A percentile compares a stretch with the other conserved stretches of the same genome.
These are phyloP conservation scores for Vitis amurensis DNA, from an alignment of 164 flowering plant genomes.

Conservation along the genomic window DNA sequence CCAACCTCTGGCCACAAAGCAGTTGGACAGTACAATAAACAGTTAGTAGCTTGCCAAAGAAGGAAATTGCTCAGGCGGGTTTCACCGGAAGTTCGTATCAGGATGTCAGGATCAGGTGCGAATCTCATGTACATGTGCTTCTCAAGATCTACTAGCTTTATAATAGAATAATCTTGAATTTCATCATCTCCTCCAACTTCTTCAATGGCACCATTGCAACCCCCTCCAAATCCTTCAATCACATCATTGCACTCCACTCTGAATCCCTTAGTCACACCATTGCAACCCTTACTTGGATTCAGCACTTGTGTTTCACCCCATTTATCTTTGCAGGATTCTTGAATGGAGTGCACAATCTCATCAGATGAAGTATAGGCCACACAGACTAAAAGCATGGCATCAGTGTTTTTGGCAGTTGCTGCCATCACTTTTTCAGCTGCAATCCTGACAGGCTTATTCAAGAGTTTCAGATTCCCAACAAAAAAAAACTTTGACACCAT, in stretches of 20 bases:
- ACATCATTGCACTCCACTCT: background rate
- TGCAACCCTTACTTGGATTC: background rate
- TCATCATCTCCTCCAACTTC: background rate
- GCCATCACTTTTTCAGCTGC: conserved; percentile 68
- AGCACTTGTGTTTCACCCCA: conserved; percentile 10
- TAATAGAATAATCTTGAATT: conserved; percentile 1
- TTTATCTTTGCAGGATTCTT: conserved; percentile 41
- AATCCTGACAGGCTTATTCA: conserved; percentile 44
- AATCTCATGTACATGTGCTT: conserved; percentile 60
- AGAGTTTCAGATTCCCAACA: conserved; percentile 61
- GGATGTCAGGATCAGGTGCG: conserved; percentile 71
- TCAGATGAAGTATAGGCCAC: conserved; percentile 70
- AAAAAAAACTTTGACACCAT: conserved; percentile 62
- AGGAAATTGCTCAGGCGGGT: conserved; percentile 92
- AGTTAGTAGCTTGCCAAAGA: conserved; percentile 65
- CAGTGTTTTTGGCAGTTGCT: conserved; percentile 49
- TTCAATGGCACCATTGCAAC: background rate
- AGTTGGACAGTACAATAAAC: conserved; percentile 51
- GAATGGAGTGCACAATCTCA: conserved; percentile 65
- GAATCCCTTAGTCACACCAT: conserved; percentile 2
- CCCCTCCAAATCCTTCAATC: background rate
- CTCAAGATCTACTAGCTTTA: conserved; percentile 57
- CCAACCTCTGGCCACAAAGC: conserved; percentile 85
- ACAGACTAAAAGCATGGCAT: conserved; percentile 48
- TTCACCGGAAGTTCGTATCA: conserved; percentile 73